Percentiles rank a stretch among this genome's conserved stretches.
phyloP scores from a whole-genome alignment of 257 asterid species.

The Solanum habrochaites region DNA sequence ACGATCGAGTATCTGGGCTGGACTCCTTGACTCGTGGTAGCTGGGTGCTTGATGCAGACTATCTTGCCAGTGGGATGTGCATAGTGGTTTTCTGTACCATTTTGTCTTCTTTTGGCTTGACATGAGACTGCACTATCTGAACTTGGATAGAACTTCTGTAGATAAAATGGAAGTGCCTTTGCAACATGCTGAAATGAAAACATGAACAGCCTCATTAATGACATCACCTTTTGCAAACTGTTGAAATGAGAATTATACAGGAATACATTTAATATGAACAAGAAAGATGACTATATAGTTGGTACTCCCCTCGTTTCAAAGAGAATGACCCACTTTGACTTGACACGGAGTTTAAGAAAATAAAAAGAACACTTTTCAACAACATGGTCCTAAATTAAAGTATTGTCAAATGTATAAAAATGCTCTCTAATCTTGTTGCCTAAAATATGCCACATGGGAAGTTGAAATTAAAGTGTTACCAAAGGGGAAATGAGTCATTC shows the following conservation, averaged over 20 bases:
- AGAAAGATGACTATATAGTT: neutral
- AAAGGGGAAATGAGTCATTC: neutral
- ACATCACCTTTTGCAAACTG: neutral
- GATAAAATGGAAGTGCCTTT: neutral
- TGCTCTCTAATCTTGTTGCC: neutral
- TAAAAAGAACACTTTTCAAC: neutral
- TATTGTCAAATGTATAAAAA: neutral
- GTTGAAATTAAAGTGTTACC: neutral
- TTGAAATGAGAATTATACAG: neutral
- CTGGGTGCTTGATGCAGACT: neutral
- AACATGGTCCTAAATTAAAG: neutral
- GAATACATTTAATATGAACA: neutral
- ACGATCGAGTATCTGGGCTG: neutral
- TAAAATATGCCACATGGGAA: neutral
- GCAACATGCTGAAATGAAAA: neutral
- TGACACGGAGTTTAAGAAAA: neutral
- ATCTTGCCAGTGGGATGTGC: neutral
- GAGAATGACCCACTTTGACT: neutral
- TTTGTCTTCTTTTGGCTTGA: neutral
- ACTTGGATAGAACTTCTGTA: neutral
- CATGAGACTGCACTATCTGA: neutral
- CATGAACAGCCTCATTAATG: neutral
- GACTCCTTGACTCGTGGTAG: neutral
- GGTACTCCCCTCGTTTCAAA: neutral
- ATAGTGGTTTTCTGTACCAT: neutral